A percentile compares a stretch with the other conserved stretches of the same genome.
phyloP scores from a whole-genome alignment of 2,329 filamentous ascomycete genomes.

The Rhytidhysteron rufulum region DNA sequence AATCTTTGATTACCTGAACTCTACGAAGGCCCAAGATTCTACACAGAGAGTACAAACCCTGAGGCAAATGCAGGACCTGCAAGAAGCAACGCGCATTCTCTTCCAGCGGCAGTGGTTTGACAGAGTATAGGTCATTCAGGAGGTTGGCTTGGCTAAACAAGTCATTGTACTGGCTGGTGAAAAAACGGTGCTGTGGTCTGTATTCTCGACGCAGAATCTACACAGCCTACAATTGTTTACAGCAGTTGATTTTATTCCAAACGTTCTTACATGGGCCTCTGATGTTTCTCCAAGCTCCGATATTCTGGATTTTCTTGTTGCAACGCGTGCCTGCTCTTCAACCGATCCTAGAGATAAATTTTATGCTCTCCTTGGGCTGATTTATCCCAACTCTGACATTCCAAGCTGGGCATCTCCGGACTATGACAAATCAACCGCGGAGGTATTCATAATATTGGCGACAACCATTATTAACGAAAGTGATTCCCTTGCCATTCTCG shows the following conservation, averaged over 20 bases:
- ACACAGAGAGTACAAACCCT: conserved; percentile 18
- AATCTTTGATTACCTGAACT: conserved; percentile 25
- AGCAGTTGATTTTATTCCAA: background rate
- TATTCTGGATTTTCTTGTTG: background rate
- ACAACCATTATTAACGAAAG: background rate
- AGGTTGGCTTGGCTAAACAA: conserved; percentile 31
- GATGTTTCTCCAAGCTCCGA: background rate
- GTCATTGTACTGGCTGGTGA: conserved; percentile 34
- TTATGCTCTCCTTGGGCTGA: background rate
- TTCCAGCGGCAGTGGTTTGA: conserved; percentile 13
- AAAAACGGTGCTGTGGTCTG: conserved; percentile 28
- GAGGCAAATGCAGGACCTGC: conserved; percentile 17
- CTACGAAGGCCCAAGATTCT: conserved; percentile 15
- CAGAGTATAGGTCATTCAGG: conserved; percentile 39
- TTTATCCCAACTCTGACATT: background rate
- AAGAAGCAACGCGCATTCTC: conserved; percentile 17
- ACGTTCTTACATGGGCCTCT: background rate
- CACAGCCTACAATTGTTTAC: too few relatives aligned
- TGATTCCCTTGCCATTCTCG: background rate
- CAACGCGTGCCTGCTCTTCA: background rate
- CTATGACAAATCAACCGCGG: background rate
- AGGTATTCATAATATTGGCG: background rate
- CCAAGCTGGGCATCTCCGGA: background rate
- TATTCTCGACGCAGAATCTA: conserved; percentile 14
- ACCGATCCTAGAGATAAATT: conserved; percentile 1